Evolutionary conservation across 192 early-diverging fungal genomes (phyloP), one percentile per base, ranked within the genome.

Genomic region (Irineochytrium annulatum): DNA sequence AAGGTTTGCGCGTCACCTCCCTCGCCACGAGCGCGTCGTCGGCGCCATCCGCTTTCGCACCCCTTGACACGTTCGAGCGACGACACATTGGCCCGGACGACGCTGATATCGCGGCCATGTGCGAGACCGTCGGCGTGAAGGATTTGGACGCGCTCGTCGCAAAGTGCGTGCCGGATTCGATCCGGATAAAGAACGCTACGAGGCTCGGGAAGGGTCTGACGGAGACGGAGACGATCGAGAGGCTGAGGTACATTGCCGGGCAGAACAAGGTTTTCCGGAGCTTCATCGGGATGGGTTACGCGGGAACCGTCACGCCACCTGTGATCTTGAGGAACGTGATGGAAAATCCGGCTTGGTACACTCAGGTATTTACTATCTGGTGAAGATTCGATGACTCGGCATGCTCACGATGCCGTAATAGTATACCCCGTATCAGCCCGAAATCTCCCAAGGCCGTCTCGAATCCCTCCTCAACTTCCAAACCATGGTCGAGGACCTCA

Each of bases 301-400:
- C 89, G 16, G 83, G 87, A 59, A 86, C 89, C 19, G 84, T 94
- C 43, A 90, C 92, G 20, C 97, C 97, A 29, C 86, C 89, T 20
- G 95, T 99, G 24, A 95, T 99, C 63, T 72, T 97, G 60, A 86
- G 97, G 65, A 99, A 99, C 69, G 82, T 99, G 52, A 75, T 99
- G 76, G 97, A 99, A 73, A 97, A 96, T 73, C 97, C 97, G 29
- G 94, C 91, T 29, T 99, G 97, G 97, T 99, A 99, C 82, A 97
- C 94, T 57, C 92, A 90, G 71, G 85, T 87, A 74, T 53, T 57
- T 28, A n/a, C n/a, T n/a, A n/a, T n/a, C 13, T 8, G n/a, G 6
- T 70, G 27, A 56, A 17, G 32, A 27, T 8, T n/a, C 13, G 11
- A 30, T 41, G 11, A 13, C 26, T 33, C n/a, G 6, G 6, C 8